Conservation (phyloP, 257 asterid species). For the Cruciata laevipes region DNA sequence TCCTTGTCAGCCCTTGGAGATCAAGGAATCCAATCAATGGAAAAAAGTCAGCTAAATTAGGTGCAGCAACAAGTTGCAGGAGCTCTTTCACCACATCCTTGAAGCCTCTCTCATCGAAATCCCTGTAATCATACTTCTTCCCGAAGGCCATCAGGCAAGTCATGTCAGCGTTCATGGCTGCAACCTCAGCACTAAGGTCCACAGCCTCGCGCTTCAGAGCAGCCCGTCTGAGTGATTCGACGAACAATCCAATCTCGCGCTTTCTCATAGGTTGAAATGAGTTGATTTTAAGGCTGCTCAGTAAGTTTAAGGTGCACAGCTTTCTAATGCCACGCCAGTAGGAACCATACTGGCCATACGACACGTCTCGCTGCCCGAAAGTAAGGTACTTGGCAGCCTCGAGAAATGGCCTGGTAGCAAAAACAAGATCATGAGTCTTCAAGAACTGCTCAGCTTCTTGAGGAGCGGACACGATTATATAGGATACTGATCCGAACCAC, state of each 20-base stretch:
- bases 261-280: conserved; percentile 38
- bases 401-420: conserved; percentile 45
- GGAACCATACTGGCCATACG: conserved; percentile 31
- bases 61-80: conserved; percentile 26
- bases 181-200: neutral
- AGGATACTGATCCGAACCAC: conserved; percentile 29
- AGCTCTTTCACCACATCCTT: conserved; percentile 35
- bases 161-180: conserved; percentile 11
- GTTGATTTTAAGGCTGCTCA: conserved; percentile 31
- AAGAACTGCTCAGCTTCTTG: conserved; percentile 44
- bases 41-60: conserved; percentile 42
- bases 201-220: neutral
- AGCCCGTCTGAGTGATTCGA: conserved; percentile 23
- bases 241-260: conserved; percentile 29
- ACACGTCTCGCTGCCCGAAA: conserved; percentile 31
- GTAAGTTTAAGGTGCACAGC: conserved; percentile 39
- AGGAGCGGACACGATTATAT: conserved; percentile 40
- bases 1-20: conserved; percentile 13
- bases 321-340: conserved; percentile 58
- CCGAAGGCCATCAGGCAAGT: conserved; percentile 31
- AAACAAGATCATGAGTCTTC: conserved; percentile 39
- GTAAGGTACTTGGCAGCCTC: conserved; percentile 33
- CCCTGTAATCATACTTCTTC: conserved; percentile 39
- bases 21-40: conserved; percentile 31
- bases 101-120: conserved; percentile 46